Evolutionary conservation across 805 yeast genomes (phyloP).

Genomic region (Yamadazyma kitorensis): DNA sequence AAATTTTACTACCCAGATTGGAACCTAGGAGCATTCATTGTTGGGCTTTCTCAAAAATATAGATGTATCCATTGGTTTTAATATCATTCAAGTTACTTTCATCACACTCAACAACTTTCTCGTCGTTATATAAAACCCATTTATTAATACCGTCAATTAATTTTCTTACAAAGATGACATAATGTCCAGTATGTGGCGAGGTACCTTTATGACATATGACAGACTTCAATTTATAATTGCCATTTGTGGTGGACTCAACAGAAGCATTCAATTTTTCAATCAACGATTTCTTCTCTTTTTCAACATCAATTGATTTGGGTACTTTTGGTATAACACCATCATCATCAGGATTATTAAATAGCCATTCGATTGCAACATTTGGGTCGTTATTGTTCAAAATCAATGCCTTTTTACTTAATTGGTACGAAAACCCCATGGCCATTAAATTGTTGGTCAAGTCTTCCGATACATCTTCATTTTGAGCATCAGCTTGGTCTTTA

Average conservation of each 20-base stretch:
- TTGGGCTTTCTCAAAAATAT: slow-evolving; percentile 37
- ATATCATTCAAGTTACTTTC: slow-evolving; percentile 42
- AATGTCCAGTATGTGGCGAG: slow-evolving; percentile 89
- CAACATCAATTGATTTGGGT: slow-evolving; percentile 26
- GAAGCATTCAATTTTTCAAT: neutral
- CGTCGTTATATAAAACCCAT: slow-evolving; percentile 88
- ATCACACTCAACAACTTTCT: slow-evolving; percentile 68
- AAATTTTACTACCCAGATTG: too few species aligned
- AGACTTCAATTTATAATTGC: slow-evolving; percentile 52
- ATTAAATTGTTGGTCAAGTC: slow-evolving; percentile 47
- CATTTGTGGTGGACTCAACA: slow-evolving; percentile 6
- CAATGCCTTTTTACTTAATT: slow-evolving; percentile 73
- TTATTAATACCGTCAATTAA: slow-evolving; percentile 29
- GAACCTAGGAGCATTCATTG: too few species aligned
- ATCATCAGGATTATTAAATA: slow-evolving; percentile 79
- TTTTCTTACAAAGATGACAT: slow-evolving; percentile 71
- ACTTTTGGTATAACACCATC: slow-evolving; percentile 51
- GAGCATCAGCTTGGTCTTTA: slow-evolving; percentile 14
- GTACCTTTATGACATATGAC: slow-evolving; percentile 87
- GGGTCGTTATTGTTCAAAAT: slow-evolving; percentile 54
- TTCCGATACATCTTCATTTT: slow-evolving; percentile 18
- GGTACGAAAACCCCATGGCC: slow-evolving; percentile 75
- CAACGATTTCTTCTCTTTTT: slow-evolving; percentile 16
- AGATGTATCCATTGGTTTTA: slow-evolving; percentile 47
- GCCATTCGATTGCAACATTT: slow-evolving; percentile 87